These are phyloP conservation scores for Xanthoconium purpureum DNA, from an alignment of 768 basidiomycete species.

Conservation along the genomic window DNA sequence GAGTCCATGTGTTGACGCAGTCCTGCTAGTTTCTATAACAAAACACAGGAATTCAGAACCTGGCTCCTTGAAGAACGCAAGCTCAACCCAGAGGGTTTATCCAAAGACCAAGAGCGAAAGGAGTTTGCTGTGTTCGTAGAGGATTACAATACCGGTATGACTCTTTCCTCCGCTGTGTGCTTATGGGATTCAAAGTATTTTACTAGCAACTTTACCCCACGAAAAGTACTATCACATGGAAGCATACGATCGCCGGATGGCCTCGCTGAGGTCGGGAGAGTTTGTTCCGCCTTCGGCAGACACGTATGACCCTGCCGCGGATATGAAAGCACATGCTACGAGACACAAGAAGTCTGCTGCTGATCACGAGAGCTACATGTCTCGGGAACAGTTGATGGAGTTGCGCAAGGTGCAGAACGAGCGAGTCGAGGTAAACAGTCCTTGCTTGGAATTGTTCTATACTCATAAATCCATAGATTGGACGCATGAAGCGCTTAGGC, in stretches of 20 bases:
- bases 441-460: background rate
- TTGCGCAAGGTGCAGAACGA: constrained; percentile 83
- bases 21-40: constrained; percentile 67
- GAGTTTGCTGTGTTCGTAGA: constrained; percentile 82
- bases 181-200: background rate
- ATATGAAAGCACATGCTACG: constrained; percentile 72
- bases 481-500: constrained; percentile 82
- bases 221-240: constrained; percentile 95
- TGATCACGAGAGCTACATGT: constrained; percentile 74
- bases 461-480: constrained; percentile 44
- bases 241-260: constrained; percentile 81
- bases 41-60: constrained; percentile 81
- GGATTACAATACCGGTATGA: constrained; percentile 76
- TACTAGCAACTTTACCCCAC: constrained; percentile 81
- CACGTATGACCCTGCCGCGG: constrained; percentile 78
- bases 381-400: constrained; percentile 76
- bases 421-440: constrained; percentile 61
- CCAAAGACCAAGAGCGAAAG: constrained; percentile 82
- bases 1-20: constrained; percentile 12
- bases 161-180: background rate
- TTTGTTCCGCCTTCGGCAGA: constrained; percentile 70
- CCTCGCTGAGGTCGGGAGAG: constrained; percentile 79
- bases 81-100: constrained; percentile 84
- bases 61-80: constrained; percentile 94
- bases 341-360: constrained; percentile 64